These are phyloP conservation scores for Septoria linicola DNA, from an alignment of 2,329 filamentous ascomycete genomes.

Conservation along the genomic window DNA sequence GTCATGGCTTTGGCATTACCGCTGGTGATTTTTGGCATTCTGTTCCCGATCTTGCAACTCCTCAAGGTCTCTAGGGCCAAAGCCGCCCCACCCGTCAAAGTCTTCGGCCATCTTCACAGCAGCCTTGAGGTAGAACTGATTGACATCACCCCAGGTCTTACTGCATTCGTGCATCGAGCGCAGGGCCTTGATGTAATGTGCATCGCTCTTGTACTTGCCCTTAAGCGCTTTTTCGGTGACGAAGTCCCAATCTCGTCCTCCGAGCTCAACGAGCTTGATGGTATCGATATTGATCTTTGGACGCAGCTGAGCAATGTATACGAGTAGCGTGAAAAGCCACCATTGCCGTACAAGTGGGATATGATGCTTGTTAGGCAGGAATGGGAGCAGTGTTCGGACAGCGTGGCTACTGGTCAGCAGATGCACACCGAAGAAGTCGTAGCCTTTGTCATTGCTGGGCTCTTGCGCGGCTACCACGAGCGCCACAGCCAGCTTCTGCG, in stretches of 20 bases:
- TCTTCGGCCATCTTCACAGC: constrained; percentile 72
- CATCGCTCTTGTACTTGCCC: constrained; percentile 66
- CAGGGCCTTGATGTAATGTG: constrained; percentile 81
- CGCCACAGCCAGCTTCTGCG: constrained; percentile 58
- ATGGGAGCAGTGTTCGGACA: constrained; percentile 76
- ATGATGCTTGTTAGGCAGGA: constrained; percentile 72
- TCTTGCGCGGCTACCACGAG: constrained; percentile 59
- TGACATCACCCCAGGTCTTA: constrained; percentile 70
- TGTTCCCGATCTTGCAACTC: constrained; percentile 17
- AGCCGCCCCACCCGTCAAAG: constrained; percentile 66
- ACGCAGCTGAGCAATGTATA: constrained; percentile 74
- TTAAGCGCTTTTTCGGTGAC: constrained; percentile 70
- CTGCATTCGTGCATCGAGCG: constrained; percentile 73
- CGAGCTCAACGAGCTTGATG: constrained; percentile 60
- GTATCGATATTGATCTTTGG: constrained; percentile 69
- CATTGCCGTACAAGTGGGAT: constrained; percentile 75
- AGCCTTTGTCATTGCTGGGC: constrained; percentile 56
- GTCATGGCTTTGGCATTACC: neutral
- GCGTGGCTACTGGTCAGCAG: constrained; percentile 84
- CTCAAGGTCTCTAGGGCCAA: constrained; percentile 35
- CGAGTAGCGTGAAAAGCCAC: constrained; percentile 78
- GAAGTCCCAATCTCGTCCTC: constrained; percentile 71
- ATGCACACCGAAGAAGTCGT: constrained; percentile 82
- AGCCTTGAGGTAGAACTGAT: constrained; percentile 64
- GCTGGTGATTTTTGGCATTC: constrained; percentile 3